A percentile compares a stretch with the other conserved stretches of the same genome.
phyloP scores from a whole-genome alignment of 345 rosid species.

The Ricinus communis region DNA sequence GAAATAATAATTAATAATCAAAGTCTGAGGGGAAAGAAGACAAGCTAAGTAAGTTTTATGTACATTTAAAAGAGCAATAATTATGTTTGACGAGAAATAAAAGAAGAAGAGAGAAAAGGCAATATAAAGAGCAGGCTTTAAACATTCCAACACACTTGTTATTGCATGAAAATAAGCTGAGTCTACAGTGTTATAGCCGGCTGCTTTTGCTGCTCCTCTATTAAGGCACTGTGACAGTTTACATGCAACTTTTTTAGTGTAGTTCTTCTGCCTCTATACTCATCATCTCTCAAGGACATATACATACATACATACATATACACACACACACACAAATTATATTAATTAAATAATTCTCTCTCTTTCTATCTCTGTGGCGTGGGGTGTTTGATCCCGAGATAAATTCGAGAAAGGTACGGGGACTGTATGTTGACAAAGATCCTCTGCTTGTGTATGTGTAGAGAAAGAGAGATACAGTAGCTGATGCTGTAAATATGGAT shows the following conservation, averaged over 20 bases:
- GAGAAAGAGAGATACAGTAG: too few species aligned
- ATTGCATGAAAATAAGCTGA: constrained; percentile 31
- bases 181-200: constrained; percentile 28
- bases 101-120: background rate
- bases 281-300: background rate
- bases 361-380: constrained; percentile 3
- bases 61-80: too few species aligned
- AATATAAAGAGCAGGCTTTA: constrained; percentile 37
- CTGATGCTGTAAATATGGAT: background rate
- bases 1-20: too few species aligned
- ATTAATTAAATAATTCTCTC: background rate
- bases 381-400: constrained; percentile 44
- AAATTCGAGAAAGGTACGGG: constrained; percentile 48
- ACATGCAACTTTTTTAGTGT: constrained; percentile 38
- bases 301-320: too few species aligned
- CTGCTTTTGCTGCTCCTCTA: constrained; percentile 25
- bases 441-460: constrained; percentile 20
- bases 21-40: too few species aligned
- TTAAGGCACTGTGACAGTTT: constrained; percentile 13
- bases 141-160: constrained; percentile 29
- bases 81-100: constrained; percentile 18
- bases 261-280: constrained; percentile 23
- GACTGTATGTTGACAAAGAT: constrained; percentile 43
- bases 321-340: background rate
- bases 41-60: too few species aligned